Conservation (phyloP, 2,329 filamentous ascomycete genomes). For the Pseudofabraea citricarpa region DNA sequence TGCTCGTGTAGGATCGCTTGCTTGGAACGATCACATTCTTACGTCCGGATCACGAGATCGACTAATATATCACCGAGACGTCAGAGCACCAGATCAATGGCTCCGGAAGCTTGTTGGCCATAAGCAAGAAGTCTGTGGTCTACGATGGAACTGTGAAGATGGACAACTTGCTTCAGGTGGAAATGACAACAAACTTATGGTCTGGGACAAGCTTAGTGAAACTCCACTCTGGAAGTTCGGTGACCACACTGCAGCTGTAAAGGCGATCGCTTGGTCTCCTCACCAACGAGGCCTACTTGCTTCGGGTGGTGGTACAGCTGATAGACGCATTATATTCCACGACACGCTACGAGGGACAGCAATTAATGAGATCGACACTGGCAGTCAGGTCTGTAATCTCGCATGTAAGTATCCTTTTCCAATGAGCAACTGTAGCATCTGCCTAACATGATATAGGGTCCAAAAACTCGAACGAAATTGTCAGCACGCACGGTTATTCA, state of each 20-base stretch:
- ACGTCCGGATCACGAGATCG: slow-evolving; percentile 93
- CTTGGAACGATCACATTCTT: slow-evolving; percentile 97
- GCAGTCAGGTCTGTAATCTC: slow-evolving; percentile 97
- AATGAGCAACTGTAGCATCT: neutral
- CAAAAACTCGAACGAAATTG: slow-evolving; percentile 95
- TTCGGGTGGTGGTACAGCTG: slow-evolving; percentile 91
- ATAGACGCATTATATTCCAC: slow-evolving; percentile 96
- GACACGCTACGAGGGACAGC: slow-evolving; percentile 81
- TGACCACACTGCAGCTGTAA: slow-evolving; percentile 92
- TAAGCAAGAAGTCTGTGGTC: slow-evolving; percentile 95
- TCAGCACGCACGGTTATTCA: slow-evolving; percentile 93
- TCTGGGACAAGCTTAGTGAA: slow-evolving; percentile 95
- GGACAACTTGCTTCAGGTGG: slow-evolving; percentile 92
- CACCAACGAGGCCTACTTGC: slow-evolving; percentile 93
- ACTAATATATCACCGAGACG: slow-evolving; percentile 91
- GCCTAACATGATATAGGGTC: slow-evolving; percentile 42
- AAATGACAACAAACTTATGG: slow-evolving; percentile 98
- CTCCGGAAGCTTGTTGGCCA: slow-evolving; percentile 83
- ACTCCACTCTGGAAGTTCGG: slow-evolving; percentile 91
- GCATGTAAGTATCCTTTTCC: slow-evolving; percentile 49
- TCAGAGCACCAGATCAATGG: slow-evolving; percentile 88
- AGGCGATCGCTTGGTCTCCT: slow-evolving; percentile 96
- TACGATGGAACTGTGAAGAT: slow-evolving; percentile 96
- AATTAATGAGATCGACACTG: slow-evolving; percentile 89
- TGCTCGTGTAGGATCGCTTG: slow-evolving; percentile 84